Conservation (phyloP, 257 asterid species). For the Gardenia jasminoides region DNA sequence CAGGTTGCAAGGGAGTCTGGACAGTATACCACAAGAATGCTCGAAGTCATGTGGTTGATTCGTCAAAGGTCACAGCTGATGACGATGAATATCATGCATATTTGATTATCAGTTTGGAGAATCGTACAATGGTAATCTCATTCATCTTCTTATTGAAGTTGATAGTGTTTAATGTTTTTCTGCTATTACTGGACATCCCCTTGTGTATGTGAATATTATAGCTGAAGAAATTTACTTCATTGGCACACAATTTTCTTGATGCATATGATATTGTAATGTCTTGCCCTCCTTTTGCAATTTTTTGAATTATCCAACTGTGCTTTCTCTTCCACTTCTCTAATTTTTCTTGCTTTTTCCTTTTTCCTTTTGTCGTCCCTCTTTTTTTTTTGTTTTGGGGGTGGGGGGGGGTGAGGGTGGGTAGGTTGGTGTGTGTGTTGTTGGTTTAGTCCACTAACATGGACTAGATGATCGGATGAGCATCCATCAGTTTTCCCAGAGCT, state of each 20-base stretch:
- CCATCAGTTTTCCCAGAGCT: neutral
- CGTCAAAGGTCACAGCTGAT: slow-evolving; percentile 66
- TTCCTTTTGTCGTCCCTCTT: neutral
- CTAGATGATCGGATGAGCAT: neutral
- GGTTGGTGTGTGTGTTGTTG: neutral
- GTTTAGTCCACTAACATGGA: neutral
- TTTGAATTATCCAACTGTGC: neutral
- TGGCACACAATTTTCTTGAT: neutral
- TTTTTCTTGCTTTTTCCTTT: neutral
- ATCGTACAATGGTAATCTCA: slow-evolving; percentile 81
- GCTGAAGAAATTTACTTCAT: neutral
- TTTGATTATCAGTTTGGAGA: slow-evolving; percentile 90
- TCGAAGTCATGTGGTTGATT: slow-evolving; percentile 53
- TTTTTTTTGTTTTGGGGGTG: neutral
- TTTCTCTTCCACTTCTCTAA: neutral
- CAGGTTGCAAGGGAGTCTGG: slow-evolving; percentile 98
- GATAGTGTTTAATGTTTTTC: slow-evolving; percentile 1
- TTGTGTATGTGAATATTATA: neutral
- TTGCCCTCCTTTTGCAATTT: neutral
- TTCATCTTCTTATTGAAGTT: neutral
- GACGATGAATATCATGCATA: slow-evolving; percentile 98
- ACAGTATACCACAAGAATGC: slow-evolving; percentile 91
- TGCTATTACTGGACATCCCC: slow-evolving; percentile 1
- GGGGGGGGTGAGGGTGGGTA: neutral
- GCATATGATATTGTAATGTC: neutral